These are phyloP conservation scores for Neltuma alba DNA, from an alignment of 306 rosid species.

Conservation along the genomic window DNA sequence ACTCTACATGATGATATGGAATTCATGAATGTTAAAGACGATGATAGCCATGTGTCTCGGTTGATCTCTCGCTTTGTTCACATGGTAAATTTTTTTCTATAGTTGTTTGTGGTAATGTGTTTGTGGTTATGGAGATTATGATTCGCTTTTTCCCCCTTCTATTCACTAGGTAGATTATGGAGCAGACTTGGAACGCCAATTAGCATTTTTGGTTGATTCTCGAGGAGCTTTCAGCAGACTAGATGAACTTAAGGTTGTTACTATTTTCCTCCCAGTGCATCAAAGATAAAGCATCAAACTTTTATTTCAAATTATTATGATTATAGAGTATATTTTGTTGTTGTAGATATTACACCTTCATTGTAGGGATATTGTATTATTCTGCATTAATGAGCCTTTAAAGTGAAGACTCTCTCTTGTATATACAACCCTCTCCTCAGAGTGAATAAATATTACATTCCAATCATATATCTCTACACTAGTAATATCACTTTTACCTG, in stretches of 20 bases:
- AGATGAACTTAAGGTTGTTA: slow-evolving; percentile 70
- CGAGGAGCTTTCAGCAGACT: slow-evolving; percentile 85
- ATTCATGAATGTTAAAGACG: slow-evolving; percentile 64
- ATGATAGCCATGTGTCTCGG: slow-evolving; percentile 69
- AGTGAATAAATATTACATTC: not conserved
- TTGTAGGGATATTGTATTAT: not conserved
- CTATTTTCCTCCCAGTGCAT: slow-evolving; percentile 23
- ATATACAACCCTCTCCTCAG: not conserved
- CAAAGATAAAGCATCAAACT: not conserved
- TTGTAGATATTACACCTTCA: not conserved
- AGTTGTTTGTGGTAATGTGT: slow-evolving; percentile 31
- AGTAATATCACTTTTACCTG: not conserved
- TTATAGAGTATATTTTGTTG: not conserved
- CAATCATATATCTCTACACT: not conserved
- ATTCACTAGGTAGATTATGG: slow-evolving; percentile 78
- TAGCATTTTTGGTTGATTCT: slow-evolving; percentile 84
- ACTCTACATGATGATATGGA: slow-evolving; percentile 71
- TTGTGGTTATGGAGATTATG: slow-evolving; percentile 27
- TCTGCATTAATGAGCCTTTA: not conserved
- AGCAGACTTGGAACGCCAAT: slow-evolving; percentile 69
- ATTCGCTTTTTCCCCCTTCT: slow-evolving; percentile 32
- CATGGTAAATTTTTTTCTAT: slow-evolving; percentile 50
- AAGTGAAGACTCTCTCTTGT: not conserved
- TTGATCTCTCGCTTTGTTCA: slow-evolving; percentile 76
- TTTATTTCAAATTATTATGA: not conserved